Conservation (phyloP, 179 eudicot species). For the Actinidia polygama region DNA sequence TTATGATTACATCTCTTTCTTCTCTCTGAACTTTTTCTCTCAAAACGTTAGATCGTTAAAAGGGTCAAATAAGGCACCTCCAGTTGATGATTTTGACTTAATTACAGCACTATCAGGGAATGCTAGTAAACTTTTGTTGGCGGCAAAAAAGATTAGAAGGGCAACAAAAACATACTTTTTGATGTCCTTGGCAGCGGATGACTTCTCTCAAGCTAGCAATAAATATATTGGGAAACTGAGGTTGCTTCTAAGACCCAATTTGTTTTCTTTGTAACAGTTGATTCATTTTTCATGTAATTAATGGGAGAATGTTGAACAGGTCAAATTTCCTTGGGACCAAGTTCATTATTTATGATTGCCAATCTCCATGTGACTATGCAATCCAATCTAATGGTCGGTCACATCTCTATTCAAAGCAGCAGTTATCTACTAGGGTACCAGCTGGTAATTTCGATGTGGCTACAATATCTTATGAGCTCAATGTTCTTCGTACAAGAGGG, state of each 20-base stretch:
- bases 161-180: constrained; percentile 46
- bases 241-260: constrained; percentile 25
- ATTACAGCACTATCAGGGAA: constrained; percentile 52
- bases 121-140: constrained; percentile 49
- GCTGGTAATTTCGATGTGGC: constrained; percentile 35
- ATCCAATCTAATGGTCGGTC: constrained; percentile 25
- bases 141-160: constrained; percentile 53
- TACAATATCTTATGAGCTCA: constrained; percentile 55
- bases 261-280: constrained; percentile 13
- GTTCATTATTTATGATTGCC: constrained; percentile 46
- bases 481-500: constrained; percentile 57
- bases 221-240: constrained; percentile 54
- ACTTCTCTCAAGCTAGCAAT: constrained; percentile 44
- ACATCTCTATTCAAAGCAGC: constrained; percentile 29
- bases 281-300: constrained; percentile 1
- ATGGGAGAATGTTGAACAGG: constrained; percentile 27
- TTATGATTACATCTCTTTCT: neutral
- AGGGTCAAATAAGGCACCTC: neutral
- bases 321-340: constrained; percentile 63
- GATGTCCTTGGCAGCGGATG: constrained; percentile 45
- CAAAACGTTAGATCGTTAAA: neutral
- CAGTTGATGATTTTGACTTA: constrained; percentile 7
- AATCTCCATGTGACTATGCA: constrained; percentile 29
- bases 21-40: neutral
- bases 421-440: constrained; percentile 26